Conservation (phyloP, 2,329 filamentous ascomycete genomes). For the Teratosphaeria pseudoeucalypti region DNA sequence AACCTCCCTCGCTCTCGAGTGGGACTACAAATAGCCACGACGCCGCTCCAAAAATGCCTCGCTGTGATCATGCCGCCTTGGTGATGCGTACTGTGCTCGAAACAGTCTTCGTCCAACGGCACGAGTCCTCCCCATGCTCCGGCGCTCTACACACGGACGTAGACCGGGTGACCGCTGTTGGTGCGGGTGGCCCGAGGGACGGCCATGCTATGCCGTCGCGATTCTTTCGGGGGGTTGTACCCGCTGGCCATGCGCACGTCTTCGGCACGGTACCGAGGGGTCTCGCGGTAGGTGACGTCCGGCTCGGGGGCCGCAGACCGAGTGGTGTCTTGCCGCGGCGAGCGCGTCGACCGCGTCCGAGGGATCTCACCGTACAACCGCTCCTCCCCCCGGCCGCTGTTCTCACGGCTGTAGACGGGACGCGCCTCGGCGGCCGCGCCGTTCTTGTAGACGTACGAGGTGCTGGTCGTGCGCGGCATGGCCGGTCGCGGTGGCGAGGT, state of each 20-base stretch:
- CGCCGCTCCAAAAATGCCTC: not conserved
- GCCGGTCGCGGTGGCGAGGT: conserved; percentile 9
- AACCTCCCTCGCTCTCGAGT: not conserved
- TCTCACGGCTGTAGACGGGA: conserved; percentile 8
- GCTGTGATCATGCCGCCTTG: not conserved
- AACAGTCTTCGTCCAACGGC: not conserved
- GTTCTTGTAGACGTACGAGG: conserved; percentile 18
- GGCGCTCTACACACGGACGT: not conserved
- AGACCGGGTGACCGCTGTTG: not conserved
- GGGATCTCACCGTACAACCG: conserved; percentile 15
- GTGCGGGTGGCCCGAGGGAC: not conserved
- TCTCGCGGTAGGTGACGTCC: conserved; percentile 19
- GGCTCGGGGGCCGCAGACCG: conserved; percentile 22
- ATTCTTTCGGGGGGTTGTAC: conserved; percentile 3
- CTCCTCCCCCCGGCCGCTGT: conserved; percentile 6
- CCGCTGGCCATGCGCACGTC: conserved; percentile 26
- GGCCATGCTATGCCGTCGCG: not conserved
- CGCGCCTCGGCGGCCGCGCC: conserved; percentile 13
- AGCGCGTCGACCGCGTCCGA: conserved; percentile 5
- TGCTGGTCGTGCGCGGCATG: conserved; percentile 14
- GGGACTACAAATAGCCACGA: not conserved
- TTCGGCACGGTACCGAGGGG: conserved; percentile 24
- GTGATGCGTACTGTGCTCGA: not conserved
- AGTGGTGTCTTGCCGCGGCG: conserved; percentile 22
- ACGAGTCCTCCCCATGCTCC: not conserved